A percentile compares a stretch with the other conserved stretches of the same genome.
phyloP scores from a whole-genome alignment of 176 grass and related monocot species.

The Ananas comosus region DNA sequence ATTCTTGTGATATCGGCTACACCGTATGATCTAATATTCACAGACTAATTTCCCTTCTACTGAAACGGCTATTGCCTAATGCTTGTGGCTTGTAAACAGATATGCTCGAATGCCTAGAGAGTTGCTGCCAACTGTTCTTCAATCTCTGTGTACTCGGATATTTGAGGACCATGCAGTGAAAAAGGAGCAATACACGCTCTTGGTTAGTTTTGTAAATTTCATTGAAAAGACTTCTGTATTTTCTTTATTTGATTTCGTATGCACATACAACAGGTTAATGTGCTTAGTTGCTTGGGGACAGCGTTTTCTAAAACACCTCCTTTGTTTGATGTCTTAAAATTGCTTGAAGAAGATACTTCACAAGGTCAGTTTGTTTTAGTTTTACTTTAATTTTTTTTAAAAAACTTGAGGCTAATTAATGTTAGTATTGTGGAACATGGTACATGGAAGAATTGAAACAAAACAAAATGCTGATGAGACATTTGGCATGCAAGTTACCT shows the following conservation, averaged over 20 bases:
- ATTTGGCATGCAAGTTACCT: too few relatives aligned
- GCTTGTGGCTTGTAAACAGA: constrained; percentile 32
- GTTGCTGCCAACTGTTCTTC: constrained; percentile 61
- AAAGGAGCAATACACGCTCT: constrained; percentile 54
- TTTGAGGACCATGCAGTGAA: constrained; percentile 32
- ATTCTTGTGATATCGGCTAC: constrained; percentile 82
- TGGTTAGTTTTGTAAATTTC: constrained; percentile 53
- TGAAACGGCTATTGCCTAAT: not conserved
- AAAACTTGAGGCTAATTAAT: not conserved
- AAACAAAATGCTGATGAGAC: too few relatives aligned
- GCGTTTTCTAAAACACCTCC: constrained; percentile 74
- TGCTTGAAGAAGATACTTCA: constrained; percentile 46
- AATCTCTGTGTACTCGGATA: constrained; percentile 43
- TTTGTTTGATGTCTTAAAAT: constrained; percentile 52
- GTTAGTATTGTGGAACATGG: not conserved
- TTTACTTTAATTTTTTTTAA: not conserved
- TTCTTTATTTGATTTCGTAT: constrained; percentile 7
- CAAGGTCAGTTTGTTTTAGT: constrained; percentile 32
- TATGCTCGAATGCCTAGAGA: constrained; percentile 78
- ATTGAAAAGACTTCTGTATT: constrained; percentile 9
- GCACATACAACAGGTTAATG: constrained; percentile 46
- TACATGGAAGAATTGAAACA: too few relatives aligned
- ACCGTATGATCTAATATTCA: constrained; percentile 47
- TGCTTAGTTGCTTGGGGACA: constrained; percentile 77
- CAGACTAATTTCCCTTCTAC: not conserved